Percentiles rank a stretch among this genome's conserved stretches.
These are phyloP conservation scores for Penicillium malachiteum DNA, from an alignment of 495 filamentous ascomycete genomes.

Conservation along the genomic window DNA sequence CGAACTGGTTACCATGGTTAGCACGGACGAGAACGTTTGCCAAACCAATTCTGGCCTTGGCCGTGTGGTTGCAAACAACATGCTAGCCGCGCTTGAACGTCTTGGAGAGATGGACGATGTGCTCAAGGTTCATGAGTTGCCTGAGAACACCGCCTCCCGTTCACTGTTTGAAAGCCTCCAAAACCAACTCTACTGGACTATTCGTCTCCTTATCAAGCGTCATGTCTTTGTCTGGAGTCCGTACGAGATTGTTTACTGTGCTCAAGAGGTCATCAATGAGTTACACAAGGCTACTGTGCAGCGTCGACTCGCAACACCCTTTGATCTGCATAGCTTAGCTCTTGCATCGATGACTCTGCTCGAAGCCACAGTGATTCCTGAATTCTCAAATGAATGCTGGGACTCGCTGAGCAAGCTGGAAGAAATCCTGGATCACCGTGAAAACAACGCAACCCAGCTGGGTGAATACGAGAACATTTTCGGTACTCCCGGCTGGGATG, in stretches of 20 bases:
- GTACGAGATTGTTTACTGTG: constrained; percentile 61
- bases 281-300: constrained; percentile 53
- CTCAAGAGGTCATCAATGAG: constrained; percentile 57
- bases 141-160: constrained; percentile 30
- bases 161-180: constrained; percentile 50
- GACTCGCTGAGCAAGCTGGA: constrained; percentile 44
- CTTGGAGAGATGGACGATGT: constrained; percentile 39
- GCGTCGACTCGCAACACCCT: constrained; percentile 46
- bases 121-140: constrained; percentile 31
- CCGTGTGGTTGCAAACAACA: constrained; percentile 38
- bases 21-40: constrained; percentile 39
- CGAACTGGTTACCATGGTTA: constrained; percentile 39
- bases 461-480: constrained; percentile 42
- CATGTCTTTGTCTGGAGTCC: constrained; percentile 56
- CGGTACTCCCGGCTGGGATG: constrained; percentile 42
- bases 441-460: constrained; percentile 23
- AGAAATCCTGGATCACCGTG: constrained; percentile 43
- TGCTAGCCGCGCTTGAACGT: constrained; percentile 41
- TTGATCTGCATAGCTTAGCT: constrained; percentile 72
- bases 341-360: constrained; percentile 67
- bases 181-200: constrained; percentile 72
- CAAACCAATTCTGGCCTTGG: constrained; percentile 42
- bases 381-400: constrained; percentile 44
- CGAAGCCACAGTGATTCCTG: constrained; percentile 58
- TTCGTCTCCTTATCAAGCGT: constrained; percentile 60